Evolutionary conservation across 2,329 filamentous ascomycete genomes (phyloP).

Genomic region (Colletotrichum orbiculare): DNA sequence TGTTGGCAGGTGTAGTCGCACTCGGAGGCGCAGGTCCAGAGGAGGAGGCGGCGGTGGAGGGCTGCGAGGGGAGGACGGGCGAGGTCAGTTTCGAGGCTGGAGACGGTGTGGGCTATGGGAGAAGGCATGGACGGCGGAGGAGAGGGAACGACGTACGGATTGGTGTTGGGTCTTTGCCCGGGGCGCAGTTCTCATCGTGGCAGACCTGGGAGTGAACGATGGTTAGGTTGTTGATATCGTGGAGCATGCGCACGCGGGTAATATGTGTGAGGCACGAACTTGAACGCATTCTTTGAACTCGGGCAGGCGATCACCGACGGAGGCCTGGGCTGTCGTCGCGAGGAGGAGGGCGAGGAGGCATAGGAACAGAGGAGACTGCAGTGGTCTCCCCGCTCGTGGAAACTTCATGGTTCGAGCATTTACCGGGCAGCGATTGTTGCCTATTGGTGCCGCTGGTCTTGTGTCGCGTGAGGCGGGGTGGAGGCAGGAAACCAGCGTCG

Average conservation of each 20-base stretch:
- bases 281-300: slow-evolving; percentile 90
- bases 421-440: not conserved
- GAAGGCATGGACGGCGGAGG: not conserved
- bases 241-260: not conserved
- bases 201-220: slow-evolving; percentile 71
- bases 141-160: slow-evolving; percentile 71
- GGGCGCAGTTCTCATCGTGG: slow-evolving; percentile 80
- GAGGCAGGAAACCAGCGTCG: not conserved
- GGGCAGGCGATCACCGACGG: slow-evolving; percentile 83
- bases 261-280: slow-evolving; percentile 60
- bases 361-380: slow-evolving; percentile 40
- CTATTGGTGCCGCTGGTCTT: slow-evolving; percentile 1
- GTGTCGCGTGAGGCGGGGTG: not conserved
- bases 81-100: slow-evolving; percentile 23
- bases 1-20: slow-evolving; percentile 99
- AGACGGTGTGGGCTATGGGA: not conserved
- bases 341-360: slow-evolving; percentile 50
- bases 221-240: not conserved
- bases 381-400: slow-evolving; percentile 32
- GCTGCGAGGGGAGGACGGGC: slow-evolving; percentile 61
- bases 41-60: slow-evolving; percentile 82
- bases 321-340: slow-evolving; percentile 68
- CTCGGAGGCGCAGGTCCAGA: slow-evolving; percentile 93
- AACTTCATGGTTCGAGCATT: slow-evolving; percentile 36
- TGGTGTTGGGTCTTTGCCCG: slow-evolving; percentile 65